Conservation (phyloP, 2,329 filamentous ascomycete species). For the Colletotrichum ledebouriae region DNA sequence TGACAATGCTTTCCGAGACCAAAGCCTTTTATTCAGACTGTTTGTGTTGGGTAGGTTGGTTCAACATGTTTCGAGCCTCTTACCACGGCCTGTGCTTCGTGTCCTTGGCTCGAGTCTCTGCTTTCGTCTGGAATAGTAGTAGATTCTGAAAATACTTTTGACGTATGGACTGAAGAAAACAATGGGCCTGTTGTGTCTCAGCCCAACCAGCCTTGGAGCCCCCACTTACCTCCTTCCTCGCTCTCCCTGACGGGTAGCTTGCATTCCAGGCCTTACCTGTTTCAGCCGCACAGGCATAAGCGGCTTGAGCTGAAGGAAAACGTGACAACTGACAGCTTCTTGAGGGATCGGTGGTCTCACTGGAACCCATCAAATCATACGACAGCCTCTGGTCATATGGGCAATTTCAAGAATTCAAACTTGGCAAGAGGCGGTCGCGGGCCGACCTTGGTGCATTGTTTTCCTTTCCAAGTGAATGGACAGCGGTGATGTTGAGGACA, state of each 20-base stretch:
- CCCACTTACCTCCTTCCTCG: slow-evolving; percentile 30
- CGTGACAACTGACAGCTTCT: slow-evolving; percentile 9
- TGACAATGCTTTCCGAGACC: not conserved
- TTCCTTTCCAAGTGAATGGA: not conserved
- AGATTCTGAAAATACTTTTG: not conserved
- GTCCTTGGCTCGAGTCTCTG: slow-evolving; percentile 1
- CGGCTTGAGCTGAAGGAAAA: slow-evolving; percentile 12
- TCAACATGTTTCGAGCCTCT: slow-evolving; percentile 19
- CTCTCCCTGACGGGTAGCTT: slow-evolving; percentile 19
- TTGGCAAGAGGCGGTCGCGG: slow-evolving; percentile 17
- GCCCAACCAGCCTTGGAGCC: slow-evolving; percentile 17
- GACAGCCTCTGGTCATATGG: not conserved
- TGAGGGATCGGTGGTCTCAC: slow-evolving; percentile 3
- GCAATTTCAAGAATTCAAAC: slow-evolving; percentile 21
- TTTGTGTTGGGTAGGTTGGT: not conserved
- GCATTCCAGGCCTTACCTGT: slow-evolving; percentile 8
- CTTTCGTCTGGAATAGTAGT: slow-evolving; percentile 13
- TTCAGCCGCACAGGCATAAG: slow-evolving; percentile 5
- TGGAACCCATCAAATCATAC: not conserved
- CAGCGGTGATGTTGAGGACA: slow-evolving; percentile 1
- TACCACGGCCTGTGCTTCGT: not conserved
- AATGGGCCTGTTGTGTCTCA: slow-evolving; percentile 30
- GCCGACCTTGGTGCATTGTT: slow-evolving; percentile 3
- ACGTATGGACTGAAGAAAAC: slow-evolving; percentile 12
- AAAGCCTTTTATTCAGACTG: not conserved